Conservation (phyloP, 2,329 filamentous ascomycete genomes). For the Diaporthe eres region DNA sequence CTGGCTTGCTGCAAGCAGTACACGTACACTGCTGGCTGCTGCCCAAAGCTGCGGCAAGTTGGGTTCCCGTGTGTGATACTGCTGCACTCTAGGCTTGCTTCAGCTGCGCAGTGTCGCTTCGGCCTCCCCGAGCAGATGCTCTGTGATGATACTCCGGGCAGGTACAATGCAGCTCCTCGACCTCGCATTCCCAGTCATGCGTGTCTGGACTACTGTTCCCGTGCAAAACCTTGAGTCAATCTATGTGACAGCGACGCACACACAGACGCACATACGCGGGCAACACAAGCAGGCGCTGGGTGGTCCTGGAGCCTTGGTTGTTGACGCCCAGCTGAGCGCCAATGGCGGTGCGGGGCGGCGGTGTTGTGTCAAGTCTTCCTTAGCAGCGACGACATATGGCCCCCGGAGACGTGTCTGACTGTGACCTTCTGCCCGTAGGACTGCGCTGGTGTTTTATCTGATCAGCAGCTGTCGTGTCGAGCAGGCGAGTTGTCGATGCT, state of each 20-base stretch:
- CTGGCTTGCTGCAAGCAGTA: not conserved
- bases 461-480: conserved; percentile 23
- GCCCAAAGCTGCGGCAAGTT: not conserved
- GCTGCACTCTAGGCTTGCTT: conserved; percentile 1
- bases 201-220: conserved; percentile 13
- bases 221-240: conserved; percentile 25
- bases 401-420: not conserved
- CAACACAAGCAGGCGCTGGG: not conserved
- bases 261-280: conserved; percentile 1
- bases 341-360: not conserved
- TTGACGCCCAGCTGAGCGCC: conserved; percentile 13
- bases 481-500: not conserved
- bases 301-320: conserved; percentile 3
- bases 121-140: conserved; percentile 30
- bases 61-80: not conserved
- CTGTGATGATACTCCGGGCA: conserved; percentile 12
- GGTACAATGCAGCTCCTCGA: not conserved
- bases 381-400: conserved; percentile 2
- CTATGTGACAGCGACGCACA: not conserved
- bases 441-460: conserved; percentile 33
- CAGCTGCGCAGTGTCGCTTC: conserved; percentile 7
- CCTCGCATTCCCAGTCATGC: conserved; percentile 29
- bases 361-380: conserved; percentile 4
- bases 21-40: conserved; percentile 4
- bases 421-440: conserved; percentile 11